Conservation (phyloP, 2,329 filamentous ascomycete species). For the Paracamarosporium sp. region DNA sequence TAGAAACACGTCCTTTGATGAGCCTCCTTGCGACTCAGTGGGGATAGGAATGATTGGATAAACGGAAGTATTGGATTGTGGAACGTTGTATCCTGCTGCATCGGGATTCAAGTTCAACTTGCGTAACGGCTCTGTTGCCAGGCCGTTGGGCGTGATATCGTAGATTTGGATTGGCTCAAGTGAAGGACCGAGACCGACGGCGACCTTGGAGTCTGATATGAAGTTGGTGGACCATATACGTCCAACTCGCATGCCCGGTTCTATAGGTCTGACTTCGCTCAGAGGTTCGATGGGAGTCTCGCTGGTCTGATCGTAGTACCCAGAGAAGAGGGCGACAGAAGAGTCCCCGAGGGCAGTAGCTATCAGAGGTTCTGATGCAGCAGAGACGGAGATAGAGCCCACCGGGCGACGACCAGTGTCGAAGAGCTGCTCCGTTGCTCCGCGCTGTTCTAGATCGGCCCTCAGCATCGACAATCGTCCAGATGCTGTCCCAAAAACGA, state of each 20-base stretch:
- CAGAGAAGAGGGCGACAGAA: constrained; percentile 54
- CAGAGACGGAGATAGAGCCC: constrained; percentile 56
- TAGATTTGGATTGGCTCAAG: constrained; percentile 58
- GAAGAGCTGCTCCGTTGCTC: constrained; percentile 33
- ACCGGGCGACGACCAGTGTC: constrained; percentile 54
- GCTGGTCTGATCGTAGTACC: constrained; percentile 31
- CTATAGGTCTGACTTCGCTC: constrained; percentile 24
- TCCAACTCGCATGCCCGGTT: constrained; percentile 19
- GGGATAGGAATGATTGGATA: constrained; percentile 55
- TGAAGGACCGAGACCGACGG: constrained; percentile 57
- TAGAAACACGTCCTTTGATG: constrained; percentile 61
- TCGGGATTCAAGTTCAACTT: constrained; percentile 43
- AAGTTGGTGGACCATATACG: constrained; percentile 61
- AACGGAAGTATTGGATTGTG: constrained; percentile 42
- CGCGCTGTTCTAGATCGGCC: constrained; percentile 18
- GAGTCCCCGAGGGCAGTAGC: constrained; percentile 59
- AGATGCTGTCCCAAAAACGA: constrained; percentile 64
- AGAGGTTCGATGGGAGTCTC: constrained; percentile 29
- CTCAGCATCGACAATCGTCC: constrained; percentile 54
- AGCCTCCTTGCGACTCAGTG: constrained; percentile 33
- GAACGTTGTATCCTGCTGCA: constrained; percentile 10
- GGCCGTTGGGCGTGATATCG: constrained; percentile 54
- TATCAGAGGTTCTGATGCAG: constrained; percentile 52
- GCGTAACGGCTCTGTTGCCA: constrained; percentile 48
- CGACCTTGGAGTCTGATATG: constrained; percentile 57